phyloP scores from a whole-genome alignment of 2,329 filamentous ascomycete genomes.

The Penicillium sp. region DNA sequence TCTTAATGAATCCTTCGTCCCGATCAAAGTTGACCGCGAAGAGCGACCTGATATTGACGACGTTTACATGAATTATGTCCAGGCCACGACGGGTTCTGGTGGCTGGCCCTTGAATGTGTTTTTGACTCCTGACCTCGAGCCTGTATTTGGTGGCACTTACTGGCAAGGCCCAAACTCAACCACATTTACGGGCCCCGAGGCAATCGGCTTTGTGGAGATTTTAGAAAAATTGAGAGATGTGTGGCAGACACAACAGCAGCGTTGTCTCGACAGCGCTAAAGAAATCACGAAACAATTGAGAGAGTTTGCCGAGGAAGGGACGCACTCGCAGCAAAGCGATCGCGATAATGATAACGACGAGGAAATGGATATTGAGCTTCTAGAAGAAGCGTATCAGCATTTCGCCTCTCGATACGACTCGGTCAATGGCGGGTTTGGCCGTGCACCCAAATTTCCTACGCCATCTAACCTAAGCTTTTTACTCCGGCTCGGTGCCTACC shows the following conservation, averaged over 20 bases:
- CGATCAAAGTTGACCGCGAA: conserved; percentile 89
- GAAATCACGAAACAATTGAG: conserved; percentile 78
- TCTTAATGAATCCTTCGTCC: conserved; percentile 84
- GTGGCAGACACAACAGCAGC: conserved; percentile 81
- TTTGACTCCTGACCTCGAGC: conserved; percentile 85
- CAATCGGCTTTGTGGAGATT: conserved; percentile 79
- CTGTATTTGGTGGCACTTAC: conserved; percentile 94
- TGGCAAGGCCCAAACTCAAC: conserved; percentile 77
- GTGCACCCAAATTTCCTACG: conserved; percentile 84
- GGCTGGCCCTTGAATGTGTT: conserved; percentile 98
- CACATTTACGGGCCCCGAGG: conserved; percentile 52
- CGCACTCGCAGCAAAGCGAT: conserved; percentile 48
- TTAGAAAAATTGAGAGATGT: conserved; percentile 70
- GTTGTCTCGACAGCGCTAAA: conserved; percentile 78
- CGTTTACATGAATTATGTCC: conserved; percentile 98
- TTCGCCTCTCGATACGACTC: conserved; percentile 79
- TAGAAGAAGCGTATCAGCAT: conserved; percentile 84
- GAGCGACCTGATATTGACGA: conserved; percentile 91
- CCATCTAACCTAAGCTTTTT: conserved; percentile 82
- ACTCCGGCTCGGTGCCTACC: conserved; percentile 70
- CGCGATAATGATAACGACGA: conserved; percentile 59
- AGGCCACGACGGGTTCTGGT: conserved; percentile 83
- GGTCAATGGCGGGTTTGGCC: conserved; percentile 74
- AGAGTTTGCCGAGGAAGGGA: conserved; percentile 87
- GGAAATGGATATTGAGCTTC: conserved; percentile 79